These are phyloP conservation scores for Colletotrichum somersetense DNA, from an alignment of 2,329 filamentous ascomycete species.

Conservation along the genomic window DNA sequence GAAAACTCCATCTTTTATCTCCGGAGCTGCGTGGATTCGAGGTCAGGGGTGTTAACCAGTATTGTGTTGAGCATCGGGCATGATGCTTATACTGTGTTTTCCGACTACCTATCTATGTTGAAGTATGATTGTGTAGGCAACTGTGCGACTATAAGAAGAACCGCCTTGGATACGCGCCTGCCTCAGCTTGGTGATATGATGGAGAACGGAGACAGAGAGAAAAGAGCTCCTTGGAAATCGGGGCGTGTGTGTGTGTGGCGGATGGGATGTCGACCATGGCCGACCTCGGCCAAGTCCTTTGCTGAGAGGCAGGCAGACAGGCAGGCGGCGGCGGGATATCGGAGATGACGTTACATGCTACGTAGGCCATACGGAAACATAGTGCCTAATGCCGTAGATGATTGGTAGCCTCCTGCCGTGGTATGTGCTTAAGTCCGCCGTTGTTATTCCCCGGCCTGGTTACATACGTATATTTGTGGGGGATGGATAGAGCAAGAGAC, in stretches of 20 bases:
- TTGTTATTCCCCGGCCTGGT: background rate
- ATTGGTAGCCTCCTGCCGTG: background rate
- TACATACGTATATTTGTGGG: background rate
- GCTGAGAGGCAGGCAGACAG: background rate
- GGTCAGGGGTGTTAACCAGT: background rate
- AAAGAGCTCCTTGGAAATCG: background rate
- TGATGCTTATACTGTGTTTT: no score
- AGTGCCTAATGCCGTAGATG: no score
- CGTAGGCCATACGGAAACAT: no score
- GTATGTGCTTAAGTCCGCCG: background rate
- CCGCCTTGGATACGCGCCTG: no score
- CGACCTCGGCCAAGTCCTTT: background rate
- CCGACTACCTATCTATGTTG: no score
- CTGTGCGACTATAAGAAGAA: no score
- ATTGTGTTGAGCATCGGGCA: background rate
- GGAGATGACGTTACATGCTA: background rate
- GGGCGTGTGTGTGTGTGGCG: background rate
- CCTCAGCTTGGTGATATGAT: background rate
- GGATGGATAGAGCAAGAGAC: background rate
- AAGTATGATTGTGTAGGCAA: no score
- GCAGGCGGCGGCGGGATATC: background rate
- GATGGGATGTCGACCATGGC: background rate
- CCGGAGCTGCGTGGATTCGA: conserved; percentile 1
- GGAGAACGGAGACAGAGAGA: background rate
- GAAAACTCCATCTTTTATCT: conserved; percentile 9